These are phyloP conservation scores for Ceratobasidium sp. DNA, from an alignment of 1,284 basidiomycete genomes.

Conservation along the genomic window DNA sequence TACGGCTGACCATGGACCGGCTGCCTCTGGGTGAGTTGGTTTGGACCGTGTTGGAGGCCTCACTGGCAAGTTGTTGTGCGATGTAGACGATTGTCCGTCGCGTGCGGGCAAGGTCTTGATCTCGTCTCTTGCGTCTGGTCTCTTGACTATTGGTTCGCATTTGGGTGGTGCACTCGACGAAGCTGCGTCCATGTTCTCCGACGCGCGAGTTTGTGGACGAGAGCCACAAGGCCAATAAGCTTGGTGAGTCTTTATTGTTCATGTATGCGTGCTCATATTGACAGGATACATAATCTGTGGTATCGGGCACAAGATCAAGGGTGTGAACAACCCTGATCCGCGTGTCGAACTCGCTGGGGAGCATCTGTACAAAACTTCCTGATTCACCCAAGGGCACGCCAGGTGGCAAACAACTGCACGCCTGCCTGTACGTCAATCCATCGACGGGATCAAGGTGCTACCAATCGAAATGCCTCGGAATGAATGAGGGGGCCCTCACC, in stretches of 20 bases:
- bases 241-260: slow-evolving; percentile 70
- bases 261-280: not conserved
- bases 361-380: slow-evolving; percentile 98
- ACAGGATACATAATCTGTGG: slow-evolving; percentile 76
- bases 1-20: slow-evolving; percentile 98
- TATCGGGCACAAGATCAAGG: slow-evolving; percentile 99
- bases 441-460: no score
- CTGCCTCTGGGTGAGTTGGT: slow-evolving; percentile 75
- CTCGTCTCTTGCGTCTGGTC: slow-evolving; percentile 91
- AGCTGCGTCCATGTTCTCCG: slow-evolving; percentile 95
- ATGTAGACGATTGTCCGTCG: slow-evolving; percentile 99
- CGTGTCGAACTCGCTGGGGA: slow-evolving; percentile 99
- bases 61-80: slow-evolving; percentile 68
- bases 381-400: slow-evolving; percentile 67
- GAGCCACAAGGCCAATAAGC: slow-evolving; percentile 95
- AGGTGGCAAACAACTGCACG: no score
- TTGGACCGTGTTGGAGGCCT: slow-evolving; percentile 8
- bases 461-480: no score
- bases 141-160: slow-evolving; percentile 97
- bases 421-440: no score
- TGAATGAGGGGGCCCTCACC: no score
- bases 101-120: slow-evolving; percentile 99
- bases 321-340: slow-evolving; percentile 95
- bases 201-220: slow-evolving; percentile 97
- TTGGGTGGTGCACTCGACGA: slow-evolving; percentile 99